Conservation (phyloP, 83 land plant species). For the Picea mariana region DNA sequence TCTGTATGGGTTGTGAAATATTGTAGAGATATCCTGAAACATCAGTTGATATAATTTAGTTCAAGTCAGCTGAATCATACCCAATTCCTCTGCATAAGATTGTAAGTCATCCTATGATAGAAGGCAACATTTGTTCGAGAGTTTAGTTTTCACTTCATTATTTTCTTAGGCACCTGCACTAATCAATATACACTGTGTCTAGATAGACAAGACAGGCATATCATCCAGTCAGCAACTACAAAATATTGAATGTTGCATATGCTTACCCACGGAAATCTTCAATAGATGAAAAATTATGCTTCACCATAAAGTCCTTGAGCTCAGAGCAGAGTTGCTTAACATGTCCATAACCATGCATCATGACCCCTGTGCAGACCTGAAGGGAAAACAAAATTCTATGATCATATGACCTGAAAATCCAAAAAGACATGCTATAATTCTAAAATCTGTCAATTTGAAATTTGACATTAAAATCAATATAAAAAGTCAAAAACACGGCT, state of each 20-base stretch:
- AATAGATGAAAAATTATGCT: conserved; percentile 90
- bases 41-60: neutral
- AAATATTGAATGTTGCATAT: neutral
- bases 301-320: conserved; percentile 96
- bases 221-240: neutral
- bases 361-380: conserved; percentile 99
- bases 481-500: neutral
- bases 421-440: neutral
- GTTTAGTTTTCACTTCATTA: neutral
- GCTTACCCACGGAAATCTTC: conserved; percentile 96
- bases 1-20: conserved; percentile 98
- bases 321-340: conserved; percentile 90
- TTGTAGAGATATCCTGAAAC: conserved; percentile 73
- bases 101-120: neutral
- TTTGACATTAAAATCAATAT: neutral
- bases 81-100: conserved; percentile 3
- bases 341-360: conserved; percentile 96
- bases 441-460: neutral
- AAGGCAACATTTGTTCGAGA: neutral
- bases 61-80: neutral
- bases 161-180: no score
- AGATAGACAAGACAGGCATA: neutral
- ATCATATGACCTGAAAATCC: neutral
- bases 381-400: neutral
- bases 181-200: neutral